phyloP scores from a whole-genome alignment of 1,139 yeast species.

The Pichia inconspicua region DNA sequence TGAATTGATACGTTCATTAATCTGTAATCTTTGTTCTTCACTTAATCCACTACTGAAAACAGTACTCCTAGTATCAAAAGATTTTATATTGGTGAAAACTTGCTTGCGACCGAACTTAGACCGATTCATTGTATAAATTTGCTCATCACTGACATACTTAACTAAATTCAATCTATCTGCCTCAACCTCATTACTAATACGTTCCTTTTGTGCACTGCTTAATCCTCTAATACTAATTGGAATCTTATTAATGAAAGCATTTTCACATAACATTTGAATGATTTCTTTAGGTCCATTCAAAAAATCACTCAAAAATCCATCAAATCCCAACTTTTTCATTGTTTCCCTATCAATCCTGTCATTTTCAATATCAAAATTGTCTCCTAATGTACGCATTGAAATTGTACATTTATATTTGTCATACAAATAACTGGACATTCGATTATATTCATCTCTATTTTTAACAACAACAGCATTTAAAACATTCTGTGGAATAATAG shows the following conservation, averaged over 20 bases:
- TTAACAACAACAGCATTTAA: conserved; percentile 48
- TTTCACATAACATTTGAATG: conserved; percentile 61
- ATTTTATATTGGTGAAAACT: conserved; percentile 30
- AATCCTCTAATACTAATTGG: conserved; percentile 52
- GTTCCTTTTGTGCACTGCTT: conserved; percentile 34
- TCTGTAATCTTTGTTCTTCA: conserved; percentile 22
- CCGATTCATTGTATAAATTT: conserved; percentile 40
- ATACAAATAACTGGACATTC: conserved; percentile 35
- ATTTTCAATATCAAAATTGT: conserved; percentile 24
- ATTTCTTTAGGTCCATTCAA: conserved; percentile 72
- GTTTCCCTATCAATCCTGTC: conserved; percentile 27
- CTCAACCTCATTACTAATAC: conserved; percentile 19
- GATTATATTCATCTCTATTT: conserved; percentile 37
- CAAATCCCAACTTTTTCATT: conserved; percentile 55
- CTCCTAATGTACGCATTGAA: conserved; percentile 38
- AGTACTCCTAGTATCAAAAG: conserved; percentile 20
- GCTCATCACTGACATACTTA: conserved; percentile 55
- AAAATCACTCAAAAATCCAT: conserved; percentile 68
- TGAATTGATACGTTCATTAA: conserved; percentile 18
- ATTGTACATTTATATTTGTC: conserved; percentile 33
- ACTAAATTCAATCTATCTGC: conserved; percentile 39
- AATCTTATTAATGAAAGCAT: conserved; percentile 47
- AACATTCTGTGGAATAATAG: conserved; percentile 47
- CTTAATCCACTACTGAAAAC: conserved; percentile 40
- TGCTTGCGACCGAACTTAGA: conserved; percentile 57